phyloP scores from a whole-genome alignment of 129 eudicot genomes.

The Tagetes patula region DNA sequence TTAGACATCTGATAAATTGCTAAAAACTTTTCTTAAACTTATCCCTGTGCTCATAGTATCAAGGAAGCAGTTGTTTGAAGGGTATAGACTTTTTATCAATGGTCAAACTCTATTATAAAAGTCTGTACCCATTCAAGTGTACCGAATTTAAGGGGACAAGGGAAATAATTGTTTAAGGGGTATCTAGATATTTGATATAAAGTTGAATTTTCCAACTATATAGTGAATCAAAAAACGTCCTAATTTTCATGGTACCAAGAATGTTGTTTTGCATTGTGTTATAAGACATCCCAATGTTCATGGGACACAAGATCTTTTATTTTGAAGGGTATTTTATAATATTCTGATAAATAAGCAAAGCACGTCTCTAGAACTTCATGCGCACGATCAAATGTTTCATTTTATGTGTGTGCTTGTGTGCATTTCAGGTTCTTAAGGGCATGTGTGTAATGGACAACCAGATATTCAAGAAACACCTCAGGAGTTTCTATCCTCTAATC shows the following conservation, averaged over 20 bases:
- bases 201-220: neutral
- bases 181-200: neutral
- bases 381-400: neutral
- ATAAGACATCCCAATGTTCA: constrained; percentile 1
- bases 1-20: neutral
- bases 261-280: neutral
- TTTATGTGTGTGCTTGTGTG: constrained; percentile 5
- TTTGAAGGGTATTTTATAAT: neutral
- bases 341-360: neutral
- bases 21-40: neutral
- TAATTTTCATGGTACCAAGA: neutral
- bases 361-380: neutral
- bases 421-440: constrained; percentile 83
- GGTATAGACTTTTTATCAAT: neutral
- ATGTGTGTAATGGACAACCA: constrained; percentile 80
- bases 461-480: constrained; percentile 76
- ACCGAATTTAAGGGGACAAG: neutral
- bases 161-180: neutral
- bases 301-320: neutral
- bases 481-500: constrained; percentile 84
- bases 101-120: constrained; percentile 1
- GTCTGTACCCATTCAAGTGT: neutral
- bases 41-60: neutral
- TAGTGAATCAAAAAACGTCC: neutral
- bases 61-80: constrained; percentile 6